These are phyloP conservation scores for Wallemia ichthyophaga DNA, from an alignment of 1,284 basidiomycete species.

Conservation along the genomic window DNA sequence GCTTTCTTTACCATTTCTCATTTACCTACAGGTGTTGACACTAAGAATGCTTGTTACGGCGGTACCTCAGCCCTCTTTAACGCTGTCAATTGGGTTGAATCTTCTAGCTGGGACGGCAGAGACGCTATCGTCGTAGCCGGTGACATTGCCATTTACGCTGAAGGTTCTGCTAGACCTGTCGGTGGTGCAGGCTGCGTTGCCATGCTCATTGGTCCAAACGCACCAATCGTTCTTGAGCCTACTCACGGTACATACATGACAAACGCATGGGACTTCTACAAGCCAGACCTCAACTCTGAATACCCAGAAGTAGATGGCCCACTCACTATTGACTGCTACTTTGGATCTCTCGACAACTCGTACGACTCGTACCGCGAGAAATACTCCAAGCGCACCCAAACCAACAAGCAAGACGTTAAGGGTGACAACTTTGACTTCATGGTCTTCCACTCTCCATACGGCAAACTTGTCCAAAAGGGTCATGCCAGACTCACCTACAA, in stretches of 20 bases:
- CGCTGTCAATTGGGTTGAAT: slow-evolving; percentile 88
- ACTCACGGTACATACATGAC: slow-evolving; percentile 92
- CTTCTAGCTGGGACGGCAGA: slow-evolving; percentile 87
- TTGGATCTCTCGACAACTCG: slow-evolving; percentile 68
- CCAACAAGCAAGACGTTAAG: slow-evolving; percentile 28
- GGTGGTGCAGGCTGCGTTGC: slow-evolving; percentile 91
- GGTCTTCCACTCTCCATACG: slow-evolving; percentile 82
- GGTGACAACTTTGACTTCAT: slow-evolving; percentile 60
- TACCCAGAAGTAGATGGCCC: slow-evolving; percentile 95
- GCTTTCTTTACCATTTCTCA: background rate
- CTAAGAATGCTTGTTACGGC: slow-evolving; percentile 97
- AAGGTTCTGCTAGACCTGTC: slow-evolving; percentile 76
- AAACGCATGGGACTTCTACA: slow-evolving; percentile 96
- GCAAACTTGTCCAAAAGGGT: slow-evolving; percentile 93
- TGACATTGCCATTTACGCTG: slow-evolving; percentile 94
- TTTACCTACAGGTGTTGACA: slow-evolving; percentile 45
- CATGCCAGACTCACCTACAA: slow-evolving; percentile 59
- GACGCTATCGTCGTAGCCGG: slow-evolving; percentile 92
- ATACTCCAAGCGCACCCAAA: slow-evolving; percentile 26
- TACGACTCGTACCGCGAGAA: slow-evolving; percentile 71
- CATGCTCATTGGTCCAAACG: slow-evolving; percentile 81
- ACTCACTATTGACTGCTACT: slow-evolving; percentile 80
- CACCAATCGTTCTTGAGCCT: slow-evolving; percentile 77
- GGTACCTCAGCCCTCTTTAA: slow-evolving; percentile 96
- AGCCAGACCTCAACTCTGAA: slow-evolving; percentile 69